Evolutionary conservation across 2,329 filamentous ascomycete species (phyloP), one percentile per base, ranked within the genome.

Genomic region (Ophiocordyceps camponoti-floridani): DNA sequence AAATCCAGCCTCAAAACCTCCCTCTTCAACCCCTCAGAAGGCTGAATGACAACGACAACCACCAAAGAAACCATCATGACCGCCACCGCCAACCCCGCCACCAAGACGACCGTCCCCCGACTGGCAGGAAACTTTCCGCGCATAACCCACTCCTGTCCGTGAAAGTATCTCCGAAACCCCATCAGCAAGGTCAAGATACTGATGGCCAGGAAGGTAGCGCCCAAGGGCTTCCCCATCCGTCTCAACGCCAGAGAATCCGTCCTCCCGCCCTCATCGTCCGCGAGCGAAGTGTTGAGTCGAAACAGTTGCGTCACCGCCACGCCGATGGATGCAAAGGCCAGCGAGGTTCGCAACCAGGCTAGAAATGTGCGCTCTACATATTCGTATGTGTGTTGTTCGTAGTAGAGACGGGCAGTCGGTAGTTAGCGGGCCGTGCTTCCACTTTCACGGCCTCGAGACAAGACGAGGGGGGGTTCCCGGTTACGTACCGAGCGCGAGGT

Each of bases 231-330:
- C 42, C 82, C 83, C 49, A 86, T 66, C 45, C 72, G 73, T 40
- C 77, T 71, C 43, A 84, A 63, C 33, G 64, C 66, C 37, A 61
- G 56, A 40, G 63, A 57, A 45, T 60, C 60, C 28, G 57, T 23
- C 23, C 23, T 23, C 23, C 23, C 23, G 23, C 23, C 54, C 38
- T 62, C 57, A 19, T 56, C 31, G 37, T 58, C 53, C 19, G 62
- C 56, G 38, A 82, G 64, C 9, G 76, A 72, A 0, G 78, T 82
- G 64, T 88, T 88, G 46, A 91, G 76, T 26, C 84, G 80, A 64
- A 91, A 89, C 42, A 91, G 75, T 59, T 91, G 84, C 1, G 84
- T 89, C 38, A 91, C 74, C 40, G 83, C 84, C 47, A 91, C 83
- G 46, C 84, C 84, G 51, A 91, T 89, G 31, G 75, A 82, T 11